These are phyloP conservation scores for Penicillium herquei DNA, from an alignment of 495 filamentous ascomycete species.

Conservation along the genomic window DNA sequence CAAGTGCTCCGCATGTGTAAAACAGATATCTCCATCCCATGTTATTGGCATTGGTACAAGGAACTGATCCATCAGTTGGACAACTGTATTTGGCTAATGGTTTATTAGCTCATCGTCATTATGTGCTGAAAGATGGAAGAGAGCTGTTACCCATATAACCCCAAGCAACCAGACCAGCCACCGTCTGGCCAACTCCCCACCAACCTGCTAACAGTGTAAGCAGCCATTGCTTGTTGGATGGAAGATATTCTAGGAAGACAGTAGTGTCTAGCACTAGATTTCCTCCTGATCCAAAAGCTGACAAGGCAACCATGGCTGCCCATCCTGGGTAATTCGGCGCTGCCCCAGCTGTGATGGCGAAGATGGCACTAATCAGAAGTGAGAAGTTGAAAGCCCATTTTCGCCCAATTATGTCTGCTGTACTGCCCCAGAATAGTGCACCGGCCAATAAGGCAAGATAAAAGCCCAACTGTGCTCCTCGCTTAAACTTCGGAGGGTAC, in stretches of 20 bases:
- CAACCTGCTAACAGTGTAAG: slow-evolving; percentile 18
- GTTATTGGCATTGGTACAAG: slow-evolving; percentile 19
- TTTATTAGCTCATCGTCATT: background rate
- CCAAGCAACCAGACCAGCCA: slow-evolving; percentile 20
- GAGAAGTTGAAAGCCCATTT: slow-evolving; percentile 43
- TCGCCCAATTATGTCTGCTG: slow-evolving; percentile 41
- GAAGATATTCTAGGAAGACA: slow-evolving; percentile 19
- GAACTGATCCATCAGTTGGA: slow-evolving; percentile 9
- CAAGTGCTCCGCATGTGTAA: slow-evolving; percentile 16
- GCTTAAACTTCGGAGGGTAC: slow-evolving; percentile 15
- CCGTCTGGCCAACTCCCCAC: slow-evolving; percentile 21
- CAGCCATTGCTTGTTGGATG: slow-evolving; percentile 23
- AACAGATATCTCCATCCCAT: slow-evolving; percentile 23
- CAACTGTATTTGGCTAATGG: slow-evolving; percentile 16
- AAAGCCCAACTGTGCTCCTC: slow-evolving; percentile 17
- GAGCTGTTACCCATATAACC: slow-evolving; percentile 13
- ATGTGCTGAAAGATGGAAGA: background rate
- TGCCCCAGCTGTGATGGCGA: slow-evolving; percentile 16
- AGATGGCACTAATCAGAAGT: slow-evolving; percentile 36
- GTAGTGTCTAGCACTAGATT: slow-evolving; percentile 20
- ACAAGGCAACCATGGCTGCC: slow-evolving; percentile 15
- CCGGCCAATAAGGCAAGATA: slow-evolving; percentile 32
- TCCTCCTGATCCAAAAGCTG: slow-evolving; percentile 20
- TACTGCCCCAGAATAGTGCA: slow-evolving; percentile 39
- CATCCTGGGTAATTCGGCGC: slow-evolving; percentile 14